Conservation (phyloP, 768 basidiomycete species). For the Russula compacta region DNA sequence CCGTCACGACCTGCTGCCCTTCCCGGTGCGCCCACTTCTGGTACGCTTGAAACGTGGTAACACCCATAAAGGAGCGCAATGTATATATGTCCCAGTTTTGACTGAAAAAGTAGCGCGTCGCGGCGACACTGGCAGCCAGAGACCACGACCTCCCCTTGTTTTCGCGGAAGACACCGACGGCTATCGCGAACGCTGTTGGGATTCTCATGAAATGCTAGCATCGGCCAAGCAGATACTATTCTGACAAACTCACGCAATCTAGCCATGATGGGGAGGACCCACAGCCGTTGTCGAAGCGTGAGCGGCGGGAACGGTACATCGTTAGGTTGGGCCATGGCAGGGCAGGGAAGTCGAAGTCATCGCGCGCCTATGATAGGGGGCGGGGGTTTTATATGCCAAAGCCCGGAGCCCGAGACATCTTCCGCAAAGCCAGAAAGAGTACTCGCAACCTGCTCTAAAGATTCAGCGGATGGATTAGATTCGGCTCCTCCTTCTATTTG, state of each 20-base stretch:
- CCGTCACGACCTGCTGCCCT: not conserved
- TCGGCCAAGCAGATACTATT: too few relatives aligned
- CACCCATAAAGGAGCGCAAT: not conserved
- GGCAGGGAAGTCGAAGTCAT: too few relatives aligned
- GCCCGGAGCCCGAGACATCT: too few relatives aligned
- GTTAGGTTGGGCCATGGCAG: not conserved
- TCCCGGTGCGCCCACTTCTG: not conserved
- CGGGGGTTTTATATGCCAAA: too few relatives aligned
- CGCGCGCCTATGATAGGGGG: too few relatives aligned
- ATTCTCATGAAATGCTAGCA: not conserved
- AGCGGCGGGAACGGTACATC: not conserved
- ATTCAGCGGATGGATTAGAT: too few relatives aligned
- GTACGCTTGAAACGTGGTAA: not conserved
- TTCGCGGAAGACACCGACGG: not conserved
- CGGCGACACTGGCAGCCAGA: not conserved
- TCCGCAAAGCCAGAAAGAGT: too few relatives aligned
- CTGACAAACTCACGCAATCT: not conserved
- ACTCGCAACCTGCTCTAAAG: too few relatives aligned
- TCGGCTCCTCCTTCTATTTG: too few relatives aligned
- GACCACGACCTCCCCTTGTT: slow-evolving; percentile 6
- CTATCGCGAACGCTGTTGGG: slow-evolving; percentile 4
- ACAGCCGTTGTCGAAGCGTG: not conserved
- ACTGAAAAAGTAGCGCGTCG: not conserved
- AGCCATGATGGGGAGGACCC: not conserved
- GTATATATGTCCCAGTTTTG: not conserved